A percentile compares a stretch with the other conserved stretches of the same genome.
Evolutionary conservation across 176 grass and related monocot species (phyloP).

Genomic region (Elymus sibiricus): DNA sequence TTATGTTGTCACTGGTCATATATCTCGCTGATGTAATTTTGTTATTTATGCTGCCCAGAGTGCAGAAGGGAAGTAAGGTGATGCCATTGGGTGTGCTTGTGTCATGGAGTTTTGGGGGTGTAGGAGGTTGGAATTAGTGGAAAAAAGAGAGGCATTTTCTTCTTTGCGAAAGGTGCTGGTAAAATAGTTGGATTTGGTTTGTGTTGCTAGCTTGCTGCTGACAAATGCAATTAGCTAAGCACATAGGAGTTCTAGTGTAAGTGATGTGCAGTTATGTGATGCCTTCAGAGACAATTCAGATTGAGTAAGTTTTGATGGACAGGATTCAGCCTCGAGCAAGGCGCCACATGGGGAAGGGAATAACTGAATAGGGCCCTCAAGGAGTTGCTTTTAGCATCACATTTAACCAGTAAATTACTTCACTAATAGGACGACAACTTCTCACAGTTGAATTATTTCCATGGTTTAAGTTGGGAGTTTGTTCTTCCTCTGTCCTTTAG

Average conservation of each 20-base stretch:
- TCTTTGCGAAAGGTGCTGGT: not conserved
- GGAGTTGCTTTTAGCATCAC: slow-evolving; percentile 1
- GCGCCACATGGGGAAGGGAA: not conserved
- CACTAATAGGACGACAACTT: not conserved
- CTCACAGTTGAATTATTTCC: not conserved
- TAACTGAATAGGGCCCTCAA: not conserved
- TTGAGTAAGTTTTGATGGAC: slow-evolving; percentile 16
- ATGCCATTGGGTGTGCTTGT: slow-evolving; percentile 1
- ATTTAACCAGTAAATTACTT: slow-evolving; percentile 1
- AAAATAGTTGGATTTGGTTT: slow-evolving; percentile 6
- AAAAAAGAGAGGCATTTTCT: not conserved
- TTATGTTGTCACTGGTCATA: not conserved
- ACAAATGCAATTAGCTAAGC: not conserved
- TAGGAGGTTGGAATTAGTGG: not conserved
- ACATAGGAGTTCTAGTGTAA: not conserved
- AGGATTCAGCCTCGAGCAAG: not conserved
- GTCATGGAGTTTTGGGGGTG: not conserved
- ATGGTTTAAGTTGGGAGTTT: not conserved
- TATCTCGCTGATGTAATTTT: slow-evolving; percentile 15
- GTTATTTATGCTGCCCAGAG: not conserved
- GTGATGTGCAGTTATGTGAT: not conserved
- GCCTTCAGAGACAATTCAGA: not conserved
- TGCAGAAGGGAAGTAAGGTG: not conserved
- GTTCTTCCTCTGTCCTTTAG: not conserved
- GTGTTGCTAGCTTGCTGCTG: not conserved